Evolutionary conservation across 305 asterid species (phyloP).

Genomic region (Stenogyne calaminthoides): DNA sequence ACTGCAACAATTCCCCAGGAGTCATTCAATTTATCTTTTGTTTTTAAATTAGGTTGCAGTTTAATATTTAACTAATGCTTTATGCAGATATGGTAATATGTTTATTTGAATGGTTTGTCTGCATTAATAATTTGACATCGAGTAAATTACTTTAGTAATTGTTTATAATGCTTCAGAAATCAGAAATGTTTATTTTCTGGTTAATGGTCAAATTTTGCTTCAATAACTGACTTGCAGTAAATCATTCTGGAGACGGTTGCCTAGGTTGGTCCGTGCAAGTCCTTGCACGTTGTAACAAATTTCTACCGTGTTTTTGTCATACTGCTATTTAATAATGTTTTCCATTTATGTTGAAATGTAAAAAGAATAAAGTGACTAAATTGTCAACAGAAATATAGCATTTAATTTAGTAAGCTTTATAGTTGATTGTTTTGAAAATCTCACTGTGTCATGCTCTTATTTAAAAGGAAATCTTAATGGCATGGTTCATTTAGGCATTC

Average conservation of each 20-base stretch:
- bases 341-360: not conserved
- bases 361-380: not conserved
- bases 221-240: constrained; percentile 7
- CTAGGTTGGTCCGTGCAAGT: constrained; percentile 5
- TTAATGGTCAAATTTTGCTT: constrained; percentile 10
- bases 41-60: not conserved
- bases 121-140: not conserved
- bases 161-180: not conserved
- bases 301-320: not conserved
- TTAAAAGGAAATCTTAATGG: not conserved
- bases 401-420: not conserved
- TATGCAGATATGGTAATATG: not conserved
- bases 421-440: not conserved
- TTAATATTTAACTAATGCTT: not conserved
- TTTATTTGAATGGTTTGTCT: not conserved
- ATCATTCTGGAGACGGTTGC: not conserved
- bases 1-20: not conserved
- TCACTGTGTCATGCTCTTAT: not conserved
- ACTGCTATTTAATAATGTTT: not conserved
- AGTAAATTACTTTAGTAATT: not conserved
- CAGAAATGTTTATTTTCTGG: not conserved
- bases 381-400: not conserved
- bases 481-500: not conserved
- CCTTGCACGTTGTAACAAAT: not conserved
- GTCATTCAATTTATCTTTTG: not conserved